Evolutionary conservation across 257 asterid species (phyloP).

Genomic region (Jasminum sambac): DNA sequence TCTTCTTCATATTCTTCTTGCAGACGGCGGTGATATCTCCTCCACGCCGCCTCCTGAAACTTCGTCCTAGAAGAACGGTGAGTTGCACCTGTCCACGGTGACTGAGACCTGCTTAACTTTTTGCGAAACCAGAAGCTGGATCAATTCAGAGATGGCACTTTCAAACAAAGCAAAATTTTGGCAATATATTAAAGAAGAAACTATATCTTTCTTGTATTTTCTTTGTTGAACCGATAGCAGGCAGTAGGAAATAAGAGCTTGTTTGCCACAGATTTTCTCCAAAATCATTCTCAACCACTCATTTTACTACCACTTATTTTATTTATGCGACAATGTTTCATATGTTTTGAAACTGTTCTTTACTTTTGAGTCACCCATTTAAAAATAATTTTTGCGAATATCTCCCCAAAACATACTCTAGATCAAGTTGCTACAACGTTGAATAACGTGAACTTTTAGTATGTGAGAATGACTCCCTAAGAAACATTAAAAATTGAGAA

Average conservation of each 20-base stretch:
- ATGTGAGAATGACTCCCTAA: neutral
- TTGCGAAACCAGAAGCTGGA: conserved; percentile 31
- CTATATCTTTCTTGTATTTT: neutral
- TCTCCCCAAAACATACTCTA: too few relatives aligned
- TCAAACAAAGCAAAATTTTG: neutral
- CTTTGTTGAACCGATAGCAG: neutral
- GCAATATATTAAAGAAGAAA: neutral
- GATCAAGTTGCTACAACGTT: neutral
- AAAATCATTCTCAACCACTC: too few relatives aligned
- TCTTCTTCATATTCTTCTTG: conserved; percentile 97
- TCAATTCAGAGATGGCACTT: neutral
- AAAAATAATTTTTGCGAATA: too few relatives aligned
- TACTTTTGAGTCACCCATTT: too few relatives aligned
- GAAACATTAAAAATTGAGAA: conserved; percentile 11
- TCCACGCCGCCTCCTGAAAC: conserved; percentile 83
- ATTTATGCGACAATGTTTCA: too few relatives aligned
- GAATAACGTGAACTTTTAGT: neutral
- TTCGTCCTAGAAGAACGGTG: conserved; percentile 54
- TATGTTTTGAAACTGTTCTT: too few relatives aligned
- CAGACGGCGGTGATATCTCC: conserved; percentile 74
- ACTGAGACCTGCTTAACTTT: conserved; percentile 76
- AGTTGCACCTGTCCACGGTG: conserved; percentile 49
- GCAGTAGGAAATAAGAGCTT: too few relatives aligned
- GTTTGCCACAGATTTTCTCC: too few relatives aligned
- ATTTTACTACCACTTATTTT: too few relatives aligned